Conservation (phyloP, 345 rosid species). For the Durio zibethinus region DNA sequence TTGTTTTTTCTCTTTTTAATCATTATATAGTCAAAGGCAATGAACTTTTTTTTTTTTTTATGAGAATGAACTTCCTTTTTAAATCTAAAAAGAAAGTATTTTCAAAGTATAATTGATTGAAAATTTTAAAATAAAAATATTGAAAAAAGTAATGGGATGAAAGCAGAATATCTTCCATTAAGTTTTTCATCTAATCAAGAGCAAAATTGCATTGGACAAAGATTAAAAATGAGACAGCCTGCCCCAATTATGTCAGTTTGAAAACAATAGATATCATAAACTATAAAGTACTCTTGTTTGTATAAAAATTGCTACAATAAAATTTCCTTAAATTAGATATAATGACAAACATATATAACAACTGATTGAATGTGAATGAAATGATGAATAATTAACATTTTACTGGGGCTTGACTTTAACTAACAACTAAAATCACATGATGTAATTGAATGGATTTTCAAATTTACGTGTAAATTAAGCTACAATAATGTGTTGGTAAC, state of each 20-base stretch:
- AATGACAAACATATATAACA: background rate
- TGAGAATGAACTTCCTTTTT: too few relatives aligned
- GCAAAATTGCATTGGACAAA: background rate
- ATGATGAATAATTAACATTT: background rate
- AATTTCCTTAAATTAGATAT: background rate
- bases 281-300: background rate
- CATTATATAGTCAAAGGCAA: too few relatives aligned
- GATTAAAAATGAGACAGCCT: background rate
- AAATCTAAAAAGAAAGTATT: too few relatives aligned
- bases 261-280: background rate
- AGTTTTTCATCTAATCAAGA: background rate
- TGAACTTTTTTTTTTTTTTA: too few relatives aligned
- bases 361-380: background rate
- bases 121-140: too few relatives aligned
- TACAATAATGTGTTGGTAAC: background rate
- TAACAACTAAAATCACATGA: background rate
- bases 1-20: too few relatives aligned
- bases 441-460: background rate
- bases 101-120: too few relatives aligned
- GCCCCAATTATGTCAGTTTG: background rate
- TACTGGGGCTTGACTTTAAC: background rate
- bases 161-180: background rate
- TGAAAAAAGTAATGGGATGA: too few relatives aligned
- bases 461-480: background rate
- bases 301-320: background rate